Conservation (phyloP, 441 rosid genomes). For the Pelargonium myrrhifolium region DNA sequence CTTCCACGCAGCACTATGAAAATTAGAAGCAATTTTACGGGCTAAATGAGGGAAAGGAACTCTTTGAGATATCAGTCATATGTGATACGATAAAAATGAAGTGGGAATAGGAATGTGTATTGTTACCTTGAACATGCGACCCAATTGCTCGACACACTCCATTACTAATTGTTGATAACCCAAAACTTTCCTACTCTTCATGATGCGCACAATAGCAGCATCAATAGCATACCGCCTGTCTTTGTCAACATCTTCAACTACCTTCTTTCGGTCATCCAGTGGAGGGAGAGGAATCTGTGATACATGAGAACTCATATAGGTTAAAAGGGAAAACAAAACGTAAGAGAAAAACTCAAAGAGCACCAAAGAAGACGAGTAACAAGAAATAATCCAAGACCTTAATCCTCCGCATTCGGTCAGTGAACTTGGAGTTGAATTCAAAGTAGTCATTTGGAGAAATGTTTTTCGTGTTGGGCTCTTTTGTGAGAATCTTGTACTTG, state of each 20-base stretch:
- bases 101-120: no score
- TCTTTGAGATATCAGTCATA: neutral
- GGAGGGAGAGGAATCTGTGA: conserved; percentile 84
- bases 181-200: conserved; percentile 85
- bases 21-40: no score
- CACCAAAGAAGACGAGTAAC: no score
- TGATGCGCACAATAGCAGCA: conserved; percentile 93
- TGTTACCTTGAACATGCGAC: conserved; percentile 71
- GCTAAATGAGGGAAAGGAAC: no score
- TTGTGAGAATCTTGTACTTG: conserved; percentile 80
- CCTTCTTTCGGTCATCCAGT: conserved; percentile 84
- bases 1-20: no score
- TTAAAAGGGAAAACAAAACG: no score
- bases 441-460: conserved; percentile 57
- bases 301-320: neutral
- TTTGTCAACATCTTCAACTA: conserved; percentile 85
- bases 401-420: conserved; percentile 82
- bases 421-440: conserved; percentile 76
- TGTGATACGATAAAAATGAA: no score
- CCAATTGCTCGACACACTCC: conserved; percentile 88
- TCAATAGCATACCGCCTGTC: conserved; percentile 86
- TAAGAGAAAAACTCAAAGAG: no score
- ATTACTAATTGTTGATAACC: conserved; percentile 75
- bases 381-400: conserved; percentile 41
- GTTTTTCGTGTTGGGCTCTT: conserved; percentile 67